Conservation (phyloP, 768 basidiomycete species). For the Chalciporus pseudorubinellus region DNA sequence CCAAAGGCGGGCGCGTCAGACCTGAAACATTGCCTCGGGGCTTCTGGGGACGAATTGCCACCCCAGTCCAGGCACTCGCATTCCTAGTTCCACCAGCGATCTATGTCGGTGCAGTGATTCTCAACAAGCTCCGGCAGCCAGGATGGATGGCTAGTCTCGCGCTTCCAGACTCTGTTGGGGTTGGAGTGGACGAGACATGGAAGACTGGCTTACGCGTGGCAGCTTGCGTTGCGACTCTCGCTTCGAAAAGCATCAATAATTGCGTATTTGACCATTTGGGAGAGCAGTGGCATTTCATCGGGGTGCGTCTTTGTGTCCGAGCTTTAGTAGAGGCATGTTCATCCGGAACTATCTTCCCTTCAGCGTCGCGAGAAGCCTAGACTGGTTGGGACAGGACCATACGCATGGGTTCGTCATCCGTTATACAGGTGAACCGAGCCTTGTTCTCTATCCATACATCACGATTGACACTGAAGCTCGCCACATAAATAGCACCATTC, state of each 20-base stretch:
- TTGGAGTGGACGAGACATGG: background rate
- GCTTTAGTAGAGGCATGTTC: too few relatives aligned
- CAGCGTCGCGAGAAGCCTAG: conserved; percentile 26
- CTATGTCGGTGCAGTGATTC: conserved; percentile 22
- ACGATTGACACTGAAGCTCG: background rate
- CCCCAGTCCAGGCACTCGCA: conserved; percentile 24
- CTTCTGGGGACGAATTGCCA: conserved; percentile 22
- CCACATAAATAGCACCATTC: background rate
- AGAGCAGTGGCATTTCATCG: background rate
- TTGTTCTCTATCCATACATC: background rate
- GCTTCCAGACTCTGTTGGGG: background rate
- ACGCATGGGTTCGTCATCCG: conserved; percentile 32
- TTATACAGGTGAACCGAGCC: conserved; percentile 20
- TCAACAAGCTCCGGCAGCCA: conserved; percentile 29
- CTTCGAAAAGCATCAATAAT: background rate
- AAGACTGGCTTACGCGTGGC: background rate
- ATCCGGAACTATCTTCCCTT: background rate
- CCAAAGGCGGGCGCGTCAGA: conserved; percentile 3
- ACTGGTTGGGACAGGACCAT: conserved; percentile 30
- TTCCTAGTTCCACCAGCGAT: conserved; percentile 18
- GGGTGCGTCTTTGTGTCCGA: background rate
- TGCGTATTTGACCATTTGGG: background rate
- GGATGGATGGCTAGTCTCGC: conserved; percentile 25
- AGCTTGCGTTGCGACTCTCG: background rate
- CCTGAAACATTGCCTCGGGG: conserved; percentile 10